Evolutionary conservation across 1,284 basidiomycete species (phyloP), one percentile per base, ranked within the genome.

Genomic region (Puccinia triticina): DNA sequence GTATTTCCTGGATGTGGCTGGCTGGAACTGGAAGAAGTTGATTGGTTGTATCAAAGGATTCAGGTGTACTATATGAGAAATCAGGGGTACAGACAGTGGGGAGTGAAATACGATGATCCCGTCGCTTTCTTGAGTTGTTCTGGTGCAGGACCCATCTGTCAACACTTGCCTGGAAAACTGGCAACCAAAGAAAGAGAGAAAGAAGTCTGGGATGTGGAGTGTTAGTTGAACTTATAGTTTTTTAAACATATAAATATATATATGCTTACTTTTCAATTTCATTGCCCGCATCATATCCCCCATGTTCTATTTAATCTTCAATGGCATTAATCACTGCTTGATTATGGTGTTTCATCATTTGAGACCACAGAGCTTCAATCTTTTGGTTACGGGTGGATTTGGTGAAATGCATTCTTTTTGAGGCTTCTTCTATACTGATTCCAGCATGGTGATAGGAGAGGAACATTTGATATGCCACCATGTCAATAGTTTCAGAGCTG

Each of bases 401-500:
- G n/a, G 69, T 72, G 40, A 72, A 72, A 43, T 43, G 69, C 26
- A 43, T 18, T 72, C 32, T 72, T 72, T 40, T 40, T 4, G 40
- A 8, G 7, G 69, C 69, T 34, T 71, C 67, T 37, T 5, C 11
- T 18, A 18, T 21, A 1, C 43, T 43, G 23, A 71, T 37, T 37
- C 37, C 67, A 71, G 34, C 67, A 34, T 37, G 34, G 7, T 37
- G 2, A 71, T 71, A 32, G 21, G 43, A 23, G 11, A 71, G 21
- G 10, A 18, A 37, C 32, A 72, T 72, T 72, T 72, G 69, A 40
- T 34, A 72, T 37, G 10, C 69, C 14, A 5, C 34, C 69, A 71
- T 71, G n/a, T 71, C 67, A 71, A 26, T 40, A 8, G 69, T 72
- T n/a, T 72, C 69, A 12, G 69, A 34, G 26, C 69, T 37, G n/a